A percentile compares a stretch with the other conserved stretches of the same genome.
Conservation (phyloP, 108 stramenopile genomes). For the Conticribra guillardii region DNA sequence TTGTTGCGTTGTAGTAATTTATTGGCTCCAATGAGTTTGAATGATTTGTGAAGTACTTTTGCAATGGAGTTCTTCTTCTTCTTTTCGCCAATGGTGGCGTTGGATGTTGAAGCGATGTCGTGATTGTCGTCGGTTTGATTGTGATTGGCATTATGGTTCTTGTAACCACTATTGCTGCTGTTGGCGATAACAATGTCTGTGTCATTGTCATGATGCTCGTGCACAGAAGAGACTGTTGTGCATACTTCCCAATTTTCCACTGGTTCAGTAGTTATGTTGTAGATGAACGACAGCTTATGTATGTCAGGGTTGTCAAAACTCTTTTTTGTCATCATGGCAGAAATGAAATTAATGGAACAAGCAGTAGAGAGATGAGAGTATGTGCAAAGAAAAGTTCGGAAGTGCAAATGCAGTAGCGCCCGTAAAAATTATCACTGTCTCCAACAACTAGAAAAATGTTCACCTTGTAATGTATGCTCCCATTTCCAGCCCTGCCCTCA, state of each 20-base stretch:
- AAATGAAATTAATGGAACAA: neutral
- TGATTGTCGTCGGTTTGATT: neutral
- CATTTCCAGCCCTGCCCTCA: neutral
- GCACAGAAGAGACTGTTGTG: neutral
- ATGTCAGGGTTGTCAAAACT: constrained; percentile 38
- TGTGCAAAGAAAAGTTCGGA: neutral
- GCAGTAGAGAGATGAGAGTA: neutral
- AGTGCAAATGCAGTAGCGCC: too few species aligned
- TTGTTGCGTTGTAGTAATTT: constrained; percentile 8
- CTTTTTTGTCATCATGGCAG: neutral
- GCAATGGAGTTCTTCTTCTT: constrained; percentile 1
- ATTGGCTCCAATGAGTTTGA: constrained; percentile 17
- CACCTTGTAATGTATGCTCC: constrained; percentile 31
- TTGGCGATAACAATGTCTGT: neutral
- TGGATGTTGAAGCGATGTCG: neutral
- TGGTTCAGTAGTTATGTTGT: constrained; percentile 40
- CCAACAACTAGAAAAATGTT: too few species aligned
- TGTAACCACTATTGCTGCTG: neutral
- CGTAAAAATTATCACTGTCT: too few species aligned
- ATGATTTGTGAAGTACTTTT: constrained; percentile 7
- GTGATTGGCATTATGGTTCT: neutral
- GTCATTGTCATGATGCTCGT: neutral
- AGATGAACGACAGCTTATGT: constrained; percentile 32
- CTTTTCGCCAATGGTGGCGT: neutral
- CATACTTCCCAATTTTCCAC: constrained; percentile 18